phyloP scores from a whole-genome alignment of 148 eudicot species.

The Camellia japonica region DNA sequence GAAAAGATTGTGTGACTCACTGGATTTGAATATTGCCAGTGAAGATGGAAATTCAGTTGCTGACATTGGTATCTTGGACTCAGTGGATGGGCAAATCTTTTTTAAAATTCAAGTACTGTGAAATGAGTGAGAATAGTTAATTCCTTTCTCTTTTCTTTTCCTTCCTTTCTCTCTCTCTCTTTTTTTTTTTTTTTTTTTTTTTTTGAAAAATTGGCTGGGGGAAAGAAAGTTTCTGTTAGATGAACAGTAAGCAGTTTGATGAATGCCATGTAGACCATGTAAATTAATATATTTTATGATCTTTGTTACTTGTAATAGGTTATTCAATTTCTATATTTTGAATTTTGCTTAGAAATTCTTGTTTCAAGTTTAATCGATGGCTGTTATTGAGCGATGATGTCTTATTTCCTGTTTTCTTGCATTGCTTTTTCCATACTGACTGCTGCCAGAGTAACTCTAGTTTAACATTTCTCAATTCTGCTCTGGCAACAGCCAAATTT shows the following conservation, averaged over 20 bases:
- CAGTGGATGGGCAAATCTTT: slow-evolving; percentile 52
- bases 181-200: neutral
- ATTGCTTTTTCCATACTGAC: too few relatives aligned
- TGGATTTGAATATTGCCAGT: slow-evolving; percentile 57
- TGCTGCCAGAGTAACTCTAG: too few relatives aligned
- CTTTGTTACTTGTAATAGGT: neutral
- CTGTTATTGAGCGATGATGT: neutral
- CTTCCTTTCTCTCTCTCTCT: neutral
- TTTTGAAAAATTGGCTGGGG: slow-evolving; percentile 19
- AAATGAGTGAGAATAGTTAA: neutral
- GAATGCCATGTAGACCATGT: slow-evolving; percentile 11
- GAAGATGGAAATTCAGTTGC: slow-evolving; percentile 21
- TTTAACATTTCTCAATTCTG: too few relatives aligned
- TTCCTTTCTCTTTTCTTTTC: neutral
- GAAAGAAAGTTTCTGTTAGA: slow-evolving; percentile 16
- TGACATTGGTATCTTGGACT: slow-evolving; percentile 35
- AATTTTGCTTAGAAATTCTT: neutral
- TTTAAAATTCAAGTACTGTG: slow-evolving; percentile 39
- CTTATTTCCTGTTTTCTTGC: neutral
- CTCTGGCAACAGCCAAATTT: too few relatives aligned
- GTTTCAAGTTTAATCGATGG: neutral
- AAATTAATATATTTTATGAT: slow-evolving; percentile 4
- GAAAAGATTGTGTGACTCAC: slow-evolving; percentile 21
- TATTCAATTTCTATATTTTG: neutral
- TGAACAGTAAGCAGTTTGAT: neutral